These are phyloP conservation scores for Pyrus bretschneideri DNA, from an alignment of 306 rosid genomes.

Conservation along the genomic window DNA sequence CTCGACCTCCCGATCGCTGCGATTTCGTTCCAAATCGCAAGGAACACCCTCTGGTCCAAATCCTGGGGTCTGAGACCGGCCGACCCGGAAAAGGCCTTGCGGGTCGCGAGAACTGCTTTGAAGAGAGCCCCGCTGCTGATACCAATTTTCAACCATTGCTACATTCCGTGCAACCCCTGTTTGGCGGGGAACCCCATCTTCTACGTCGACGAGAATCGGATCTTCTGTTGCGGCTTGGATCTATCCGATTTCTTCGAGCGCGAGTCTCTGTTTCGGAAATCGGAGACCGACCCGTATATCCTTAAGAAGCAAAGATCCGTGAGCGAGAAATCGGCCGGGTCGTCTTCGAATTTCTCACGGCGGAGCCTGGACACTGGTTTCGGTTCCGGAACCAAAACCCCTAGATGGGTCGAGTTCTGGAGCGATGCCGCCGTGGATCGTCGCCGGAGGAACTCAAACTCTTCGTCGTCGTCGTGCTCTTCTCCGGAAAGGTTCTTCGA, in stretches of 20 bases:
- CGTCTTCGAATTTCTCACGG: constrained; percentile 52
- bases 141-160: constrained; percentile 91
- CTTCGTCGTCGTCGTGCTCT: constrained; percentile 35
- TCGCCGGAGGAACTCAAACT: constrained; percentile 60
- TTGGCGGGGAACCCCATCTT: constrained; percentile 89
- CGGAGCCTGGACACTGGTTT: constrained; percentile 61
- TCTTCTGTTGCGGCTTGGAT: constrained; percentile 90
- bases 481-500: constrained; percentile 79
- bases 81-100: constrained; percentile 77
- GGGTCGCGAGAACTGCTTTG: constrained; percentile 69
- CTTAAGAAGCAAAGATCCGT: constrained; percentile 71
- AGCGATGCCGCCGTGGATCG: constrained; percentile 80
- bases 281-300: constrained; percentile 41
- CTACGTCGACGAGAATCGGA: constrained; percentile 83
- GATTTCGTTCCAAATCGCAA: constrained; percentile 85
- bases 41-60: constrained; percentile 80
- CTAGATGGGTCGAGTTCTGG: constrained; percentile 99
- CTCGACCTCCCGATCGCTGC: constrained; percentile 95
- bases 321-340: constrained; percentile 70
- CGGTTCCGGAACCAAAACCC: constrained; percentile 58
- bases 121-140: constrained; percentile 91
- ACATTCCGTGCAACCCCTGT: constrained; percentile 90
- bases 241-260: constrained; percentile 90
- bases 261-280: constrained; percentile 52
- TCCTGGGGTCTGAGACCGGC: constrained; percentile 82